Evolutionary conservation across 2,329 filamentous ascomycete species (phyloP).

Genomic region (Pseudogymnoascus sp.): DNA sequence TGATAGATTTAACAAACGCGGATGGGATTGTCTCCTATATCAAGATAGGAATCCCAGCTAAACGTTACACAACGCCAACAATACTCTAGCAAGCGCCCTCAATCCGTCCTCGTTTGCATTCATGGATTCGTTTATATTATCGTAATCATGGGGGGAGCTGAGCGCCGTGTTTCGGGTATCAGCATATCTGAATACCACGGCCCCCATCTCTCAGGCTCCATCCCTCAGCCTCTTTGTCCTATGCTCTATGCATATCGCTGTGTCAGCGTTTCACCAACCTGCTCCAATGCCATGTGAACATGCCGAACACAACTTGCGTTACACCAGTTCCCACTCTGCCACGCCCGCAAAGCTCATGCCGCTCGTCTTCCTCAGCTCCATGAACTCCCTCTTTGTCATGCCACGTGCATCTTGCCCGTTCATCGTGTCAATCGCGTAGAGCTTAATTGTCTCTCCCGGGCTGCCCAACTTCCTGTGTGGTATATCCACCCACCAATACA

Average conservation of each 20-base stretch:
- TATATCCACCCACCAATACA: slow-evolving; percentile 76
- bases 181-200: not conserved
- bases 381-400: slow-evolving; percentile 21
- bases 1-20: not conserved
- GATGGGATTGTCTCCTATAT: not conserved
- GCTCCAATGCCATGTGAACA: slow-evolving; percentile 1
- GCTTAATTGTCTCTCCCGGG: slow-evolving; percentile 57
- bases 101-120: not conserved
- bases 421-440: slow-evolving; percentile 49
- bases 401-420: slow-evolving; percentile 30
- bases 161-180: not conserved
- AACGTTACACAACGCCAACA: not conserved
- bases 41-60: not conserved
- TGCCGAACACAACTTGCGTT: not conserved
- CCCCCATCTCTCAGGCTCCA: not conserved
- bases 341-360: slow-evolving; percentile 25
- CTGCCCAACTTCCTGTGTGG: slow-evolving; percentile 54
- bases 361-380: slow-evolving; percentile 23
- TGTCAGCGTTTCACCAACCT: slow-evolving; percentile 2
- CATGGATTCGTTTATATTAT: slow-evolving; percentile 2
- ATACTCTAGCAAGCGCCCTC: not conserved
- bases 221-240: not conserved
- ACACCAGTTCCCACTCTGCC: slow-evolving; percentile 25
- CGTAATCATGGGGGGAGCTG: not conserved
- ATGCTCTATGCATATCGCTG: slow-evolving; percentile 1